Percentiles rank a stretch among this genome's conserved stretches.
Evolutionary conservation across 805 yeast species (phyloP).

Genomic region (Candida krabiensis): DNA sequence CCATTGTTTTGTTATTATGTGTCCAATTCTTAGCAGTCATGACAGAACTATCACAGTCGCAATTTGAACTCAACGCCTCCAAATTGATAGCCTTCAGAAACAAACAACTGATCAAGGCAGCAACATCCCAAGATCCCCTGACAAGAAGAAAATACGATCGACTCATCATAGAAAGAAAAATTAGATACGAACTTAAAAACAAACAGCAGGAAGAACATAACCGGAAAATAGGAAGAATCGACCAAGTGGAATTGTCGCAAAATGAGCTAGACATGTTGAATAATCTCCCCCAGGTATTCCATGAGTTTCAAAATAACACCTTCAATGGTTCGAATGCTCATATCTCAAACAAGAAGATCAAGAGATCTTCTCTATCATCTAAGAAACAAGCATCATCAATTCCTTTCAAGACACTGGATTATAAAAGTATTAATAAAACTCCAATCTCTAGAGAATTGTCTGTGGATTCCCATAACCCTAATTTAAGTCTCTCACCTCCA

Average conservation of each 20-base stretch:
- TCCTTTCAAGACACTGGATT: slow-evolving; percentile 11
- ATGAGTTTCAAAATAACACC: slow-evolving; percentile 1
- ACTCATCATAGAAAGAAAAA: slow-evolving; percentile 20
- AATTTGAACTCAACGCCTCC: slow-evolving; percentile 18
- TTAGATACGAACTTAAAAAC: slow-evolving; percentile 15
- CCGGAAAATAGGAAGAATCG: slow-evolving; percentile 14
- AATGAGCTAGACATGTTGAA: slow-evolving; percentile 15
- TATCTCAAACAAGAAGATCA: no score
- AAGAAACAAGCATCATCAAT: background rate
- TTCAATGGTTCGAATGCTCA: no score
- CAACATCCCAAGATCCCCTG: slow-evolving; percentile 21
- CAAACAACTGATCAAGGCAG: slow-evolving; percentile 20
- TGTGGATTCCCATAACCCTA: no score
- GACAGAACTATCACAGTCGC: slow-evolving; percentile 4
- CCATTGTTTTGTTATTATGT: no score
- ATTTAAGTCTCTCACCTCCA: no score
- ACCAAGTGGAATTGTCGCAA: slow-evolving; percentile 9
- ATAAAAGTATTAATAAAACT: slow-evolving; percentile 7
- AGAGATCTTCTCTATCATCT: no score
- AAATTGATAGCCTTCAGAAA: slow-evolving; percentile 21
- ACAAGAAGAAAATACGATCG: slow-evolving; percentile 20
- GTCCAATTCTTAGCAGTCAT: no score
- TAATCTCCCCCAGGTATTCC: slow-evolving; percentile 11
- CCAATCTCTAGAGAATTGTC: no score
- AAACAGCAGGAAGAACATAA: slow-evolving; percentile 9